Conservation (phyloP, 1,284 basidiomycete species). For the Taiwanofungus camphoratus region DNA sequence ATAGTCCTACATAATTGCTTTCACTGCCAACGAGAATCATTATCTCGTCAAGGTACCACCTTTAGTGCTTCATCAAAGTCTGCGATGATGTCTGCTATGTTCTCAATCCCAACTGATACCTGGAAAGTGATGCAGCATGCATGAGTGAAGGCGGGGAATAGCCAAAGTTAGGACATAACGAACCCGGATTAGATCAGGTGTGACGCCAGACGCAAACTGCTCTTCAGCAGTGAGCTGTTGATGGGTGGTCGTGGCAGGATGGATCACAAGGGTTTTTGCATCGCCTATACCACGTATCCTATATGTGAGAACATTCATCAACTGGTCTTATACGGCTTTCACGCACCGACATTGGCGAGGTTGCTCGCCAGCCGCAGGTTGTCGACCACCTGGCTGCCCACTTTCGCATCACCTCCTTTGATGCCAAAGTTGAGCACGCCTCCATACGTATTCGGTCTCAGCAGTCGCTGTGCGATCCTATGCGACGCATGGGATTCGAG, state of each 20-base stretch:
- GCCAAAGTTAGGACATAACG: conserved; percentile 22
- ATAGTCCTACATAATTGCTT: no score
- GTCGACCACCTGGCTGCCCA: conserved; percentile 70
- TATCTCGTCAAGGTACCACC: conserved; percentile 20
- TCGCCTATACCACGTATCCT: conserved; percentile 34
- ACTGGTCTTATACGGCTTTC: not conserved
- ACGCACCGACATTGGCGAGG: conserved; percentile 68
- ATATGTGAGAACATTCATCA: not conserved
- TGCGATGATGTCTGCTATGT: conserved; percentile 80
- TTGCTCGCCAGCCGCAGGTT: conserved; percentile 70
- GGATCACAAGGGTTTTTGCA: conserved; percentile 80
- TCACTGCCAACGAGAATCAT: no score
- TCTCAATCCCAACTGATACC: conserved; percentile 79
- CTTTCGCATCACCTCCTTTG: conserved; percentile 50
- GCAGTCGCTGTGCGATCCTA: conserved; percentile 50
- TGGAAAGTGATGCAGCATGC: conserved; percentile 21
- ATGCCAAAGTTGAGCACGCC: conserved; percentile 83
- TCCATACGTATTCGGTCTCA: conserved; percentile 60
- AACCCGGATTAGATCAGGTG: conserved; percentile 76
- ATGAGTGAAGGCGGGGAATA: conserved; percentile 1
- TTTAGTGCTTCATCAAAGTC: conserved; percentile 70
- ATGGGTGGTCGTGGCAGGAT: conserved; percentile 83
- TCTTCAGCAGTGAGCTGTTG: conserved; percentile 71
- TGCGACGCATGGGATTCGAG: conserved; percentile 63
- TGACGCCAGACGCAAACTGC: conserved; percentile 68